Conservation (phyloP, 371 early-diverging fungal genomes). For the Fennellomyces sp. region DNA sequence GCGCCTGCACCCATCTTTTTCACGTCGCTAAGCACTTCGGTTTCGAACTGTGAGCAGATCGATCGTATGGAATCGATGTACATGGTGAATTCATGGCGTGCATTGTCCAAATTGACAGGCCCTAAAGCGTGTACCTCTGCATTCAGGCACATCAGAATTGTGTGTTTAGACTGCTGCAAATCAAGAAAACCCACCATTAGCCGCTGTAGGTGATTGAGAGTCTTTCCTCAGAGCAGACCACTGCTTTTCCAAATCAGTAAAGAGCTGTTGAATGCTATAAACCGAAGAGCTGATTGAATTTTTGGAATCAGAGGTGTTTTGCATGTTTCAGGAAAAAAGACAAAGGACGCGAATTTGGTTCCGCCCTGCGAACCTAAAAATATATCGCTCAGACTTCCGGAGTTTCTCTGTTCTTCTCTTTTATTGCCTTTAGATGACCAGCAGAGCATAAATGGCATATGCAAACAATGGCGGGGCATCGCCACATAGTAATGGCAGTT, state of each 20-base stretch:
- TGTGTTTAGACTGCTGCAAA: background rate
- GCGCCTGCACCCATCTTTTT: constrained; percentile 59
- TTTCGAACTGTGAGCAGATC: constrained; percentile 61
- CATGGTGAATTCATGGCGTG: constrained; percentile 51
- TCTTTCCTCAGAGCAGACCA: constrained; percentile 18
- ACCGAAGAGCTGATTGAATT: constrained; percentile 45
- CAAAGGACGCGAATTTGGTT: too few species aligned
- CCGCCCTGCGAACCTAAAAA: too few species aligned
- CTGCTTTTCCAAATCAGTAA: constrained; percentile 31
- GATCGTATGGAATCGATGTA: constrained; percentile 56
- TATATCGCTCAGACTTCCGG: too few species aligned
- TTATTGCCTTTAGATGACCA: too few species aligned
- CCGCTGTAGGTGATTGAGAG: constrained; percentile 4
- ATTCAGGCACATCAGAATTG: background rate
- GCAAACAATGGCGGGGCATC: background rate
- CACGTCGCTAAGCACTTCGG: constrained; percentile 61
- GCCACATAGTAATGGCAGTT: too few species aligned
- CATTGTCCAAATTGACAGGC: constrained; percentile 51
- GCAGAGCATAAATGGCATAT: too few species aligned
- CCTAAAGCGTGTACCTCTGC: constrained; percentile 53
- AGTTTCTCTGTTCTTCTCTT: too few species aligned
- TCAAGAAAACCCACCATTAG: constrained; percentile 22
- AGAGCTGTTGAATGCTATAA: constrained; percentile 33
- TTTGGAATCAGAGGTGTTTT: constrained; percentile 15
- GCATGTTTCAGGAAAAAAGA: constrained; percentile 4